A percentile compares a stretch with the other conserved stretches of the same genome.
phyloP scores from a whole-genome alignment of 2,329 filamentous ascomycete species.

The Cercospora sp. region DNA sequence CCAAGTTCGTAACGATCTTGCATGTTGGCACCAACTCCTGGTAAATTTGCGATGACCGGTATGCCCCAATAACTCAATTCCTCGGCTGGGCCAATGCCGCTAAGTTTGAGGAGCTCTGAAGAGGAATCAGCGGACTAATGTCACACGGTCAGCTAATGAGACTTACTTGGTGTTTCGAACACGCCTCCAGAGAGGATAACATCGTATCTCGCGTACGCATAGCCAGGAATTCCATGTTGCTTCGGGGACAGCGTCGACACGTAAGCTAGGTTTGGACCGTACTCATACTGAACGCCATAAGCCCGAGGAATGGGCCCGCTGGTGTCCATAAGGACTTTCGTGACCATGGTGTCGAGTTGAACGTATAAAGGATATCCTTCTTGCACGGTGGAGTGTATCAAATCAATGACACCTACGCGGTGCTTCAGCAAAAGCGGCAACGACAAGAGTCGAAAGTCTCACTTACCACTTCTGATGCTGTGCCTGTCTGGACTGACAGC shows the following conservation, averaged over 20 bases:
- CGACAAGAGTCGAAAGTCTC: background rate
- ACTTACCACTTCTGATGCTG: slow-evolving; percentile 18
- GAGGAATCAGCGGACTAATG: background rate
- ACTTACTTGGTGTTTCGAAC: slow-evolving; percentile 48
- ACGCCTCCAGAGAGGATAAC: slow-evolving; percentile 53
- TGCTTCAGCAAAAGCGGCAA: slow-evolving; percentile 32
- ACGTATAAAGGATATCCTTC: slow-evolving; percentile 58
- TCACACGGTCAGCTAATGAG: no score
- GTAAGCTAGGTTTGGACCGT: slow-evolving; percentile 40
- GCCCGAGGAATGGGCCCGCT: slow-evolving; percentile 51
- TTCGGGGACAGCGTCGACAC: slow-evolving; percentile 38
- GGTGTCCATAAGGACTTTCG: slow-evolving; percentile 64
- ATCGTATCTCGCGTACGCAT: slow-evolving; percentile 44
- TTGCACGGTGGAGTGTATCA: slow-evolving; percentile 51
- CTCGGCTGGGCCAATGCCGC: slow-evolving; percentile 58
- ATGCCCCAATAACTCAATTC: slow-evolving; percentile 58
- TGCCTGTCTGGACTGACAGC: slow-evolving; percentile 1
- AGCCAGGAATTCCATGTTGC: slow-evolving; percentile 43
- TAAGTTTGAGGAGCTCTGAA: slow-evolving; percentile 59
- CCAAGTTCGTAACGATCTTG: slow-evolving; percentile 60
- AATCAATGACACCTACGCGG: slow-evolving; percentile 59
- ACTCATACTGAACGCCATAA: slow-evolving; percentile 44
- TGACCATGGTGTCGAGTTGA: slow-evolving; percentile 61
- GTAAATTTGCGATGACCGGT: slow-evolving; percentile 54
- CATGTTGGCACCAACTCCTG: slow-evolving; percentile 64